Evolutionary conservation across 2,329 filamentous ascomycete genomes (phyloP).

Genomic region (Tolypocladium tundrense): DNA sequence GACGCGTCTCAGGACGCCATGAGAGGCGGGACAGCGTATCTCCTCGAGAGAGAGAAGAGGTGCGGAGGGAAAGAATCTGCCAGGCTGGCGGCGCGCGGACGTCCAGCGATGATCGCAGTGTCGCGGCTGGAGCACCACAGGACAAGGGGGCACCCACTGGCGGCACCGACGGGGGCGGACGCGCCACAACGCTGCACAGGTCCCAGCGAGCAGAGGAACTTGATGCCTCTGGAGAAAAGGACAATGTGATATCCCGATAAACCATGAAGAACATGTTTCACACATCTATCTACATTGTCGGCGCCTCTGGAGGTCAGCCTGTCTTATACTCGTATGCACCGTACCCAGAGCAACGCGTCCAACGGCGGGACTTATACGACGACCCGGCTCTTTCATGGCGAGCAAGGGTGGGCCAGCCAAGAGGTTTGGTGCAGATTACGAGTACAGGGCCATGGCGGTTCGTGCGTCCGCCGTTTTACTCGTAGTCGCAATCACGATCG

Average conservation of each 20-base stretch:
- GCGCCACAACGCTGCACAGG: background rate
- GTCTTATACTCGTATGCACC: background rate
- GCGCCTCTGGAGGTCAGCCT: background rate
- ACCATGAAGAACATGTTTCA: background rate
- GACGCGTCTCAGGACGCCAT: conserved; percentile 15
- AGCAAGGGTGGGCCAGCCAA: conserved; percentile 1
- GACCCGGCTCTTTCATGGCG: background rate
- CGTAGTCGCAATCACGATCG: background rate
- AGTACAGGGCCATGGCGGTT: background rate
- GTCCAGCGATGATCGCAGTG: background rate
- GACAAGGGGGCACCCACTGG: background rate
- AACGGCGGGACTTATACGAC: background rate
- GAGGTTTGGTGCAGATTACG: background rate
- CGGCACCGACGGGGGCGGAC: background rate
- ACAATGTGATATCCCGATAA: background rate
- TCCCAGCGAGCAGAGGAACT: background rate
- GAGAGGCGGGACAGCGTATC: background rate
- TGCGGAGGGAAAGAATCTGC: conserved; percentile 4
- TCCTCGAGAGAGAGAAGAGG: conserved; percentile 9
- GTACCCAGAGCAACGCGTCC: background rate
- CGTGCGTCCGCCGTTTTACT: background rate
- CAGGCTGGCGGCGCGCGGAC: background rate
- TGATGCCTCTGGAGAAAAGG: background rate
- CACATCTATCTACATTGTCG: background rate
- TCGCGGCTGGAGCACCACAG: background rate